Base-by-base conservation (phyloP, 1,139 yeast genomes). In the Suhomyces bolitotheri region DNA sequence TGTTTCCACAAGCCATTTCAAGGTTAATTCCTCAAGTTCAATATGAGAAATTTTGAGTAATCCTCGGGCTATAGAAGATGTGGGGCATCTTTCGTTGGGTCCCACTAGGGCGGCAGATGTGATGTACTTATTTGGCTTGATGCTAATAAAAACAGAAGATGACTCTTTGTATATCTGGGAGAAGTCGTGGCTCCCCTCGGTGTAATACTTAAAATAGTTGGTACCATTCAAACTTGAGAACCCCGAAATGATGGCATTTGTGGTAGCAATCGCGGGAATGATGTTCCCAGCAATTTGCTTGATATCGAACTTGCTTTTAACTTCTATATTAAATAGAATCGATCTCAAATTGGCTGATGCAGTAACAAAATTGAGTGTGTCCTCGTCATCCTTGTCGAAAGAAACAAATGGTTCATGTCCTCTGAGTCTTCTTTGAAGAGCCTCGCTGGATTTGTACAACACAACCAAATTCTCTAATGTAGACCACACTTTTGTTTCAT, bases 261-360 rank as follows among this genome's bases (percentile, higher is more conserved):
- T 92, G 2, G 98, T 92, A 9, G 98, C 98, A 49, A 94, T 90
- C 0, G 98, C 98, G 0, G 99, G 98, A 33, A 94, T 92, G 51
- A 94, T 94, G 57, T 92, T 92, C 7, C 99, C 99, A 0, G 98
- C 98, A 49, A 90, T 89, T 55, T 94, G 80, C 58, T 94, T 94
- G 46, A 86, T 78, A 44, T 88, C 96, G 53, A 94, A 94, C 47
- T 87, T 84, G 11, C 95, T 71, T 56, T 85, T 83, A 38, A 70
- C 53, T 19, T 80, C 85, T 43, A 94, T 90, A 20, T 73, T 68
- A 54, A 92, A 94, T 1, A 88, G 73, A 29, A 56, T 58, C 0
- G 95, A 81, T 46, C 98, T 73, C 38, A 94, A 70, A 51, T 90
- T 89, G 0, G 98, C 80, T 0, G 97, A 82, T 0, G 97, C 80